Evolutionary conservation across 768 basidiomycete species (phyloP), one percentile per base, ranked within the genome.

Genomic region (Mycena sanguinolenta): DNA sequence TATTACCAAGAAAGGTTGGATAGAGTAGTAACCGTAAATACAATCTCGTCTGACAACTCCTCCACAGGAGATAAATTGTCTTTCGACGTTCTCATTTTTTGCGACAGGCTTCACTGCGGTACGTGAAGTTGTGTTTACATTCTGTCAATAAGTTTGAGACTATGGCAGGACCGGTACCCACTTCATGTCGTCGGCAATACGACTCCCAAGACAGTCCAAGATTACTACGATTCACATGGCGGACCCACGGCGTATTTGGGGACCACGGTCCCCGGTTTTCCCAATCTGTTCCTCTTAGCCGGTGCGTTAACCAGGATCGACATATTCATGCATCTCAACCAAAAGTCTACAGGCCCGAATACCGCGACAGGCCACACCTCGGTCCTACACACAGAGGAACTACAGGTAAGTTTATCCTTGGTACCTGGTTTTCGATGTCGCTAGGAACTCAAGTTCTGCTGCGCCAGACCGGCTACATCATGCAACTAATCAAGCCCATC

Each of bases 241-340:
- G 85, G 86, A 0, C 83, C 86, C 8, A 79, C 80, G 58, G 85
- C 85, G 21, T 87, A 87, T 72, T 70, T 82, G 9, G 86, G 85
- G 28, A 84, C 82, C 0, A 77, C 80, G 2, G 64, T 84, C 10
- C 84, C 86, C 23, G 83, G 82, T 14, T 88, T 88, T 73, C 86
- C 86, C 0, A 87, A 87, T 69, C 80, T 85, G 60, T 86, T 78
- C 73, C 73, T 80, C 27, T 57, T 87, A 4, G 75, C 78, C 27
- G 87, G 86, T 83, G 52, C 38, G 78, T 73, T 7, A 13, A 39
- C n/a, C n/a, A n/a, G 3, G 10, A 14, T 25, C 1, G 10, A 32
- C 10, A n/a, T n/a, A n/a, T n/a, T n/a, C 14, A 7, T 28, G 2
- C 3, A 21, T 67, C 38, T 61, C 34, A 67, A 6, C 42, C 32